phyloP scores from a whole-genome alignment of 306 rosid genomes.

The Casuarina glauca region DNA sequence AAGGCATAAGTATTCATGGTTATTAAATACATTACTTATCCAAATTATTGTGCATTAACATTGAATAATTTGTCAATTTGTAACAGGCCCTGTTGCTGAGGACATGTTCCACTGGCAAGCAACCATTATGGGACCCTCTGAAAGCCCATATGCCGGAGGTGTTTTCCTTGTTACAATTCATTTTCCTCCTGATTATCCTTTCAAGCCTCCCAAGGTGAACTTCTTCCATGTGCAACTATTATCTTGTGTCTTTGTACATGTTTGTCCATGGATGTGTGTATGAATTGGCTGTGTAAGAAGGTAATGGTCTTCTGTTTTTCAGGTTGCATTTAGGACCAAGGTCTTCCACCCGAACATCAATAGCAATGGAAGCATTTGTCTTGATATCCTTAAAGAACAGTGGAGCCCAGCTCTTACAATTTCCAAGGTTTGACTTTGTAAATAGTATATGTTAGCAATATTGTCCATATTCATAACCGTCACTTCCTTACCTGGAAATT shows the following conservation, averaged over 20 bases:
- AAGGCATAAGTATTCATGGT: not conserved
- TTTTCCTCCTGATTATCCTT: slow-evolving; percentile 74
- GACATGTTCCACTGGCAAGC: slow-evolving; percentile 85
- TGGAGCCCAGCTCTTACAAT: slow-evolving; percentile 82
- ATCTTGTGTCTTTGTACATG: not conserved
- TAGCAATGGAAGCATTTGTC: slow-evolving; percentile 78
- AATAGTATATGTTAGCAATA: not conserved
- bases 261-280: not conserved
- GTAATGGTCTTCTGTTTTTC: not conserved
- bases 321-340: slow-evolving; percentile 83
- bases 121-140: slow-evolving; percentile 72
- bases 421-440: slow-evolving; percentile 48
- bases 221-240: not conserved
- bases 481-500: not conserved
- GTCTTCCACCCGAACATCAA: slow-evolving; percentile 74
- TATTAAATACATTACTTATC: not conserved
- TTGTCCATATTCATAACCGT: not conserved
- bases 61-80: not conserved
- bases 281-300: not conserved
- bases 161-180: slow-evolving; percentile 65
- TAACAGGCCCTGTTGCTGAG: slow-evolving; percentile 69
- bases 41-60: not conserved
- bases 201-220: slow-evolving; percentile 77
- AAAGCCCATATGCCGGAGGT: slow-evolving; percentile 76
- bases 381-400: slow-evolving; percentile 71